phyloP scores from a whole-genome alignment of 176 grass and related monocot genomes.

The Raddia distichophylla region DNA sequence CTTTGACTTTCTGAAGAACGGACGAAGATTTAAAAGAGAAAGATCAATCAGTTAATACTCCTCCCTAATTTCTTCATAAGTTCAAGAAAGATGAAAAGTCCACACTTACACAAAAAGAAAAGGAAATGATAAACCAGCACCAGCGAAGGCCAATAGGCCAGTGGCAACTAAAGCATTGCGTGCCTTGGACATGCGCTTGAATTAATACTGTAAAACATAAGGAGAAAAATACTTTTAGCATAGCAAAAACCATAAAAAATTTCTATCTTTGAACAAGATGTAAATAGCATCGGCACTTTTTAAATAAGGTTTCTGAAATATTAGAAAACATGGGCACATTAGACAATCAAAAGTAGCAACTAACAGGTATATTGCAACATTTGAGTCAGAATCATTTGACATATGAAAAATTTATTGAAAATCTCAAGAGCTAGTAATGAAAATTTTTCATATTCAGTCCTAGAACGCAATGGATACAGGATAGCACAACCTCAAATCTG shows the following conservation, averaged over 20 bases:
- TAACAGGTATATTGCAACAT: background rate
- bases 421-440: background rate
- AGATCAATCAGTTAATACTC: background rate
- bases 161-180: slow-evolving; percentile 62
- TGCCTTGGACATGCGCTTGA: slow-evolving; percentile 68
- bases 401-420: background rate
- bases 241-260: background rate
- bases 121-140: slow-evolving; percentile 65
- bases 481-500: background rate
- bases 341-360: background rate
- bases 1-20: slow-evolving; percentile 56
- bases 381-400: background rate
- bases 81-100: background rate
- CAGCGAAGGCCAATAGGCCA: slow-evolving; percentile 58
- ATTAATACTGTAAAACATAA: slow-evolving; percentile 39
- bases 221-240: slow-evolving; percentile 25
- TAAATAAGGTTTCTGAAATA: background rate
- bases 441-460: background rate
- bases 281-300: background rate
- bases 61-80: background rate
- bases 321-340: background rate
- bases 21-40: background rate
- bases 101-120: slow-evolving; percentile 73
- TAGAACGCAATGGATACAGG: background rate
- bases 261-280: background rate